Base-by-base conservation (phyloP, 768 basidiomycete species). In the Calvatia gigantea region DNA sequence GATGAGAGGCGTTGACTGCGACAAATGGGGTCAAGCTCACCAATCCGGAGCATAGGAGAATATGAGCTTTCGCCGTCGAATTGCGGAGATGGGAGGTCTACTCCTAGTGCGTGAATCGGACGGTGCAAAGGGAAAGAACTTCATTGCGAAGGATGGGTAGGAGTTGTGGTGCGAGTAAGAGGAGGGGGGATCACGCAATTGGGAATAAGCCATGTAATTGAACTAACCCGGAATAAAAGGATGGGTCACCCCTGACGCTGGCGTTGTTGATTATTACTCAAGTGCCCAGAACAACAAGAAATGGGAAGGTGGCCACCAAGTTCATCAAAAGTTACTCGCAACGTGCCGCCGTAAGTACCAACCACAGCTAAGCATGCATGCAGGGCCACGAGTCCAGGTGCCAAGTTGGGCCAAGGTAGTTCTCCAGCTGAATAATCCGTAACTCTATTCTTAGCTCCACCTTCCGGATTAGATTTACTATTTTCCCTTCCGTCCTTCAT, bases 31-130 rank as follows among this genome's bases (percentile, higher is more conserved):
- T 27, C 45, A n/a, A 32, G 58, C 82, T 52, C 58, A 90, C 89
- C 90, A 92, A 62, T 92, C 90, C 0, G 87, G 86, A 21, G 81
- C 78, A 70, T 92, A 91, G 2, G 86, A 86, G 37, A 74, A 62
- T 19, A 89, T 57, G 8, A 89, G 68, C 56, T 74, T 71, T 56
- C 73, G 67, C 31, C 73, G 70, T 46, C 75, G 63, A 21, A 62
- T 48, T 23, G 72, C 33, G 28, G 72, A 61, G 33, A 76, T 64
- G 23, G 65, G 65, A 28, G 53, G 35, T n/a, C 15, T 38, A 23
- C 51, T 33, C 7, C 61, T 54, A 44, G 60, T 59, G 51, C 58
- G 38, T 38, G 32, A 50, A 51, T 63, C 46, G 27, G 58, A 49
- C 12, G 63, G 54, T 17, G 54, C 63, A 51, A 66, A 58, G 49